Evolutionary conservation across 2,329 filamentous ascomycete genomes (phyloP).

Genomic region (Trichophaea hybrida): DNA sequence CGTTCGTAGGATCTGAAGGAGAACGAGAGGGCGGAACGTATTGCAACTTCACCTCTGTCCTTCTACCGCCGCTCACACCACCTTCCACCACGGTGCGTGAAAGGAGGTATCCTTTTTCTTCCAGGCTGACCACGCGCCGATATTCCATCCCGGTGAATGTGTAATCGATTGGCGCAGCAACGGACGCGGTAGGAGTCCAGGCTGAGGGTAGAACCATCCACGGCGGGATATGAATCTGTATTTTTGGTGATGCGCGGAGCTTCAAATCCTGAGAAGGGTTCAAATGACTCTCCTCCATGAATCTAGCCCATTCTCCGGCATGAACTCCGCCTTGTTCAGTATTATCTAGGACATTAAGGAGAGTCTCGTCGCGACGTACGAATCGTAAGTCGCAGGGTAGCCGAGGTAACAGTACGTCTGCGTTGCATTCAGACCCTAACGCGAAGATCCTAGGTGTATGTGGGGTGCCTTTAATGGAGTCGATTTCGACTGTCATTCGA

Average conservation of each 20-base stretch:
- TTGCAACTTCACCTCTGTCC: constrained; percentile 13
- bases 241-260: constrained; percentile 8
- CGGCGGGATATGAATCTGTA: constrained; percentile 13
- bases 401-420: constrained; percentile 24
- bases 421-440: constrained; percentile 19
- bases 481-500: constrained; percentile 22
- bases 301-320: constrained; percentile 8
- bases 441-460: constrained; percentile 17
- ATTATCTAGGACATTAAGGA: neutral
- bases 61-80: constrained; percentile 15
- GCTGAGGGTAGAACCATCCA: constrained; percentile 5
- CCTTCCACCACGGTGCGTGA: constrained; percentile 17
- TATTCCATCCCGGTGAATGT: constrained; percentile 21
- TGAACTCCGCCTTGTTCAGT: constrained; percentile 5
- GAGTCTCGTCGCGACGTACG: constrained; percentile 7
- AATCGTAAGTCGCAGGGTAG: constrained; percentile 24
- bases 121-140: constrained; percentile 9
- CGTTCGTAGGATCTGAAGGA: neutral
- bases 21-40: neutral
- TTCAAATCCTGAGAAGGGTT: constrained; percentile 8
- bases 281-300: constrained; percentile 11
- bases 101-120: constrained; percentile 9
- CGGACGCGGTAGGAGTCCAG: neutral
- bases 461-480: constrained; percentile 17
- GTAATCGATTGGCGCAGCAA: constrained; percentile 7